Conservation (phyloP, 106 monocot species). For the Vanilla planifolia region DNA sequence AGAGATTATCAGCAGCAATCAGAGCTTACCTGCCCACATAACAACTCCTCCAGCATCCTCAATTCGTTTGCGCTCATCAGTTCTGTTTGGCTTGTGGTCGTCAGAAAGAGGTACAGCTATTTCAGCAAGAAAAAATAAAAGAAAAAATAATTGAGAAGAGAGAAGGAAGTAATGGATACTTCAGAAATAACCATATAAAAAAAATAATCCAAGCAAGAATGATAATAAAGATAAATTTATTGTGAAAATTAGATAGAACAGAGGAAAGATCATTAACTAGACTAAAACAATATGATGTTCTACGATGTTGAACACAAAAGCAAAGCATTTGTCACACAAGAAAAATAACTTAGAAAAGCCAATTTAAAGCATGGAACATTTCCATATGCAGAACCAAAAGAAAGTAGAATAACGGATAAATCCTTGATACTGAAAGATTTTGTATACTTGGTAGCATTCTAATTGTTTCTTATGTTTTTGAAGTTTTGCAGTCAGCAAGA, state of each 20-base stretch:
- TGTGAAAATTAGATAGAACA: neutral
- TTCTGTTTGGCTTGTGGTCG: conserved; percentile 96
- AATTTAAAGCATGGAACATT: neutral
- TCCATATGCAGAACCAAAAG: neutral
- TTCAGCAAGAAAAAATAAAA: conserved; percentile 3
- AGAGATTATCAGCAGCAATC: neutral
- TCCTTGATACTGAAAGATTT: neutral
- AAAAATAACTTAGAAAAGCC: neutral
- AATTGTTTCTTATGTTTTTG: too few species aligned
- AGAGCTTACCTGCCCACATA: conserved; percentile 68
- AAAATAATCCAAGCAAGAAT: too few species aligned
- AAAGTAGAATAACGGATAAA: neutral
- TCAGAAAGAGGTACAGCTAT: conserved; percentile 76
- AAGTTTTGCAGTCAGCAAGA: too few species aligned
- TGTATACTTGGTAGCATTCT: neutral
- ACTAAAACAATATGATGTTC: neutral
- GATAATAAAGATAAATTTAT: neutral
- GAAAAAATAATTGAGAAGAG: neutral
- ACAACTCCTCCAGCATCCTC: conserved; percentile 90
- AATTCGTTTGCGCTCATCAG: conserved; percentile 83
- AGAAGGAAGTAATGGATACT: too few species aligned
- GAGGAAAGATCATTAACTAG: neutral
- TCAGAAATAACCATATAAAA: too few species aligned
- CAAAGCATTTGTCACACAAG: neutral
- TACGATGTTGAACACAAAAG: neutral